Percentiles rank a stretch among this genome's conserved stretches.
Conservation (phyloP, 2,329 filamentous ascomycete genomes). For the Nemania serpens region DNA sequence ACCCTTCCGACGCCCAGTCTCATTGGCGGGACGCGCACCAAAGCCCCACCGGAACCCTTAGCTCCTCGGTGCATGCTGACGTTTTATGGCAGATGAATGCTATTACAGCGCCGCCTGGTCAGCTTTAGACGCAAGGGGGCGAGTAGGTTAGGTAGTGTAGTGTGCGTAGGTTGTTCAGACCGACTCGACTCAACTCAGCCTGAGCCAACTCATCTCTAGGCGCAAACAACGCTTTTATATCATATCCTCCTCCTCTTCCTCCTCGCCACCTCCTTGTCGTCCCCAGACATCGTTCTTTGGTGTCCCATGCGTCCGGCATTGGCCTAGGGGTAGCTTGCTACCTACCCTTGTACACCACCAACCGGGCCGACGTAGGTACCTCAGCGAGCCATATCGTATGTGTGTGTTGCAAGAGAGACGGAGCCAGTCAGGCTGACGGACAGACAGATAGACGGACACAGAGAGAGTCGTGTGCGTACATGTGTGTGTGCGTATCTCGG, state of each 20-base stretch:
- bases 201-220: not conserved
- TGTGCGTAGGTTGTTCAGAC: not conserved
- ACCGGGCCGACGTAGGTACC: not conserved
- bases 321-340: constrained; percentile 21
- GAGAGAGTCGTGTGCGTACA: not conserved
- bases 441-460: too few species aligned
- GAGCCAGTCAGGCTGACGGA: too few species aligned
- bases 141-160: too few species aligned
- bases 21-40: too few species aligned
- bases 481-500: constrained; percentile 25
- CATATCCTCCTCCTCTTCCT: not conserved
- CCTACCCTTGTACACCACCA: constrained; percentile 10
- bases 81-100: too few species aligned
- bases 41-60: too few species aligned
- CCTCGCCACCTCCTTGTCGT: not conserved
- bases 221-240: not conserved
- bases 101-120: not conserved
- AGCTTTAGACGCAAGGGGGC: not conserved
- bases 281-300: not conserved
- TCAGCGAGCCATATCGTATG: not conserved
- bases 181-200: constrained; percentile 17
- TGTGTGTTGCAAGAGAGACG: not conserved
- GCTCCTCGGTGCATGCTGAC: not conserved
- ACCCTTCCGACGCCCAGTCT: too few species aligned
- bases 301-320: constrained; percentile 13